Conservation (phyloP, 2,329 filamentous ascomycete species). For the Polytolypa hystricis region DNA sequence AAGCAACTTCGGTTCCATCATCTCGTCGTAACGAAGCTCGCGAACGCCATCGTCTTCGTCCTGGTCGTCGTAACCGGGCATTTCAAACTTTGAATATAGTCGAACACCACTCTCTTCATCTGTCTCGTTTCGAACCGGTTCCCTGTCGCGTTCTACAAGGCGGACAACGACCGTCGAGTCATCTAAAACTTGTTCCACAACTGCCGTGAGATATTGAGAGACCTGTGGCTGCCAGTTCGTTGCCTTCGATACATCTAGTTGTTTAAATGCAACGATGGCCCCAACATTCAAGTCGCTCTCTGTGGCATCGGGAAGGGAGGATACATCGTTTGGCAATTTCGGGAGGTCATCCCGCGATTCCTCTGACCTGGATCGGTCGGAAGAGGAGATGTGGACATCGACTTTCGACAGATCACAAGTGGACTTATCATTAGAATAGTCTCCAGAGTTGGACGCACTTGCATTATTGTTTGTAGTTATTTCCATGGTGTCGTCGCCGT, state of each 20-base stretch:
- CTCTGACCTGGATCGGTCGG: neutral
- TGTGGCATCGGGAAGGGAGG: conserved; percentile 42
- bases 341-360: conserved; percentile 37
- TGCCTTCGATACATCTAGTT: conserved; percentile 36
- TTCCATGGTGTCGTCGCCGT: conserved; percentile 11
- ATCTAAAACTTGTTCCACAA: conserved; percentile 47
- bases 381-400: neutral
- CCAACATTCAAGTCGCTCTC: conserved; percentile 25
- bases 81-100: conserved; percentile 68
- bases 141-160: conserved; percentile 59
- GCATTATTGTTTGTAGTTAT: neutral
- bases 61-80: conserved; percentile 51
- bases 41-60: conserved; percentile 50
- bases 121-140: conserved; percentile 43
- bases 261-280: conserved; percentile 36
- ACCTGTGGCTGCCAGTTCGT: conserved; percentile 38
- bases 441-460: neutral
- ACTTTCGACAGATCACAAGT: neutral
- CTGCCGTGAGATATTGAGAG: conserved; percentile 51
- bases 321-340: conserved; percentile 48
- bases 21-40: conserved; percentile 48
- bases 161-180: conserved; percentile 47
- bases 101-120: conserved; percentile 59
- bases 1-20: conserved; percentile 59
- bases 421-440: neutral